Percentiles rank a stretch among this genome's conserved stretches.
Conservation (phyloP, 306 rosid species). For the Dalbergia oliveri region DNA sequence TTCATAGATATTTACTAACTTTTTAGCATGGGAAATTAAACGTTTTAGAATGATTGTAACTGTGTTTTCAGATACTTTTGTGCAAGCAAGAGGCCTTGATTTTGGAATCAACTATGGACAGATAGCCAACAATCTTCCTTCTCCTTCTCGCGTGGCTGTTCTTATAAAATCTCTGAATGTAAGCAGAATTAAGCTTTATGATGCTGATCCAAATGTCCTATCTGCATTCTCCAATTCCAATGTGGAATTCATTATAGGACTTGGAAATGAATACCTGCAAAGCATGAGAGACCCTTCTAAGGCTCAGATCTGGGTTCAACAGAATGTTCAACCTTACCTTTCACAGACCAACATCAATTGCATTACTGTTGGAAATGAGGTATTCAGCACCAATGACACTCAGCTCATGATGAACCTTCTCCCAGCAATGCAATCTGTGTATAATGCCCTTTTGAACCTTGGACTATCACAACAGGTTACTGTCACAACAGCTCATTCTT, state of each 20-base stretch:
- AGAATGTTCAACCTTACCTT: conserved; percentile 66
- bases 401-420: conserved; percentile 59
- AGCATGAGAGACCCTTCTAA: conserved; percentile 67
- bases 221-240: conserved; percentile 73
- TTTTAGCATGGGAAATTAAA: not conserved
- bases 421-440: conserved; percentile 83
- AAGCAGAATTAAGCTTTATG: conserved; percentile 82
- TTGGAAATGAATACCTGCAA: conserved; percentile 69
- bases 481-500: conserved; percentile 85
- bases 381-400: conserved; percentile 56
- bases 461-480: conserved; percentile 75
- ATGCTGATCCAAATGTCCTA: conserved; percentile 89
- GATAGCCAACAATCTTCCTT: conserved; percentile 84
- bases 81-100: conserved; percentile 54
- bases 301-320: conserved; percentile 80
- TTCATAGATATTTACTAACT: not conserved
- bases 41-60: not conserved
- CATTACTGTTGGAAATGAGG: conserved; percentile 86
- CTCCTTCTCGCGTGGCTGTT: conserved; percentile 67
- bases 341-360: conserved; percentile 75
- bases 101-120: conserved; percentile 96
- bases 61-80: conserved; percentile 58
- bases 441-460: conserved; percentile 68
- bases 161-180: conserved; percentile 79
- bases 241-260: conserved; percentile 81